Base-by-base conservation (phyloP, 306 rosid species). In the Lathyrus oleraceus region DNA sequence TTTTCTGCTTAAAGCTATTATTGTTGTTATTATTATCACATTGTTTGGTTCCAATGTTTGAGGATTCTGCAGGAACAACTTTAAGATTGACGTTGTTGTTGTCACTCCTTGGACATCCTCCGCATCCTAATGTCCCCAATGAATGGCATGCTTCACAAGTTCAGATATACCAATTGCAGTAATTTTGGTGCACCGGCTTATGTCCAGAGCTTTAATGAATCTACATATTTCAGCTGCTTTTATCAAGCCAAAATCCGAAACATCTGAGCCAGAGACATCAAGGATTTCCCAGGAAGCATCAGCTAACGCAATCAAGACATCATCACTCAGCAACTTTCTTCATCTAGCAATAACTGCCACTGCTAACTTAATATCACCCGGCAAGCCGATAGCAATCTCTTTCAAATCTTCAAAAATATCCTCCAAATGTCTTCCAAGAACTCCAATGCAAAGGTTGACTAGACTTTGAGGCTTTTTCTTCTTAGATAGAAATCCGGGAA, bases 101-200 rank as follows among this genome's bases (percentile, higher is more conserved):
- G n/a, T n/a, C n/a, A n/a, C n/a, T n/a, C n/a, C n/a, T n/a, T n/a
- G n/a, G n/a, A n/a, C n/a, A n/a, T n/a, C n/a, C n/a, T n/a, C 98
- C 98, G 83, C 97, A 93, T 85, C 97, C 84, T 70, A 93, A 69
- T 4, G 94, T 90, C 85, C 82, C 92, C 85, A 93, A 76, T 21
- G 63, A 85, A 70, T 52, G 79, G 70, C 98, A 90, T 76, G 91
- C 79, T 87, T 82, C 75, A 88, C 89, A 59, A 90, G 81, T 61
- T 82, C 94, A 53, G 89, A 87, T 70, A 90, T 74, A 70, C 97
- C 97, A 63, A 56, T 52, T 27, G 92, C 67, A 12, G 94, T 84
- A 70, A 90, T 85, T 69, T 83, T 82, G 72, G 83, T 79, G 75
- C 97, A 93, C 57, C 80, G 86, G 73, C 98, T 85, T 67, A 94